Conservation (phyloP, 345 rosid genomes). For the Corchorus olitorius region DNA sequence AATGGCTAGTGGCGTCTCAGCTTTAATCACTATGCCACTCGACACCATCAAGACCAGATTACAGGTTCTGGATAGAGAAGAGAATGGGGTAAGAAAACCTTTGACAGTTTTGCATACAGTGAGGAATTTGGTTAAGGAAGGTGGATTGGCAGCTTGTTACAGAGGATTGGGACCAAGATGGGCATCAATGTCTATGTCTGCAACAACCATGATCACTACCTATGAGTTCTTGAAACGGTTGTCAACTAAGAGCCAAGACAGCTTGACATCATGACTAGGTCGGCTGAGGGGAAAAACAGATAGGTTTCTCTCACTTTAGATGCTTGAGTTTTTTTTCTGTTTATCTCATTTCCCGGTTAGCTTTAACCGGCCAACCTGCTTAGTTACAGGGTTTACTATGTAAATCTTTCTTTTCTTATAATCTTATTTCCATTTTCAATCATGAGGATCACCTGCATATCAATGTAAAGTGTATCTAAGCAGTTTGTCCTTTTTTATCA, state of each 20-base stretch:
- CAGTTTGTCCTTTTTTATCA: neutral
- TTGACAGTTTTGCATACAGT: slow-evolving; percentile 61
- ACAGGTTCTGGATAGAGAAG: slow-evolving; percentile 79
- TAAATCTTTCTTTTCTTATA: slow-evolving; percentile 16
- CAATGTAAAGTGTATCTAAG: neutral
- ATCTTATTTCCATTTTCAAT: neutral
- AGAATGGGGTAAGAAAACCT: slow-evolving; percentile 61
- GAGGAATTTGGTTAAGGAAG: slow-evolving; percentile 64
- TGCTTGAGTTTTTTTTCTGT: neutral
- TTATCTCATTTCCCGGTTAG: neutral
- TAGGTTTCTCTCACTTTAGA: neutral
- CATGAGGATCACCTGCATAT: neutral
- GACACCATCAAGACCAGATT: slow-evolving; percentile 87
- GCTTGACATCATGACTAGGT: slow-evolving; percentile 21
- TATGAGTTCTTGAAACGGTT: slow-evolving; percentile 80
- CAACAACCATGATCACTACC: slow-evolving; percentile 87
- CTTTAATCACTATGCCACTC: slow-evolving; percentile 77
- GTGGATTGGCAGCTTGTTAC: slow-evolving; percentile 78
- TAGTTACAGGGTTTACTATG: slow-evolving; percentile 20
- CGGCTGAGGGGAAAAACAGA: neutral
- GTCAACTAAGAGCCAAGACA: slow-evolving; percentile 57
- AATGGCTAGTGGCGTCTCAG: slow-evolving; percentile 80
- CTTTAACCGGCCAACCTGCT: slow-evolving; percentile 10
- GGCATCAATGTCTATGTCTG: slow-evolving; percentile 92
- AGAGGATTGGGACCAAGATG: slow-evolving; percentile 93